phyloP scores from a whole-genome alignment of 2,329 filamentous ascomycete species.

The Hysterium pulicare region DNA sequence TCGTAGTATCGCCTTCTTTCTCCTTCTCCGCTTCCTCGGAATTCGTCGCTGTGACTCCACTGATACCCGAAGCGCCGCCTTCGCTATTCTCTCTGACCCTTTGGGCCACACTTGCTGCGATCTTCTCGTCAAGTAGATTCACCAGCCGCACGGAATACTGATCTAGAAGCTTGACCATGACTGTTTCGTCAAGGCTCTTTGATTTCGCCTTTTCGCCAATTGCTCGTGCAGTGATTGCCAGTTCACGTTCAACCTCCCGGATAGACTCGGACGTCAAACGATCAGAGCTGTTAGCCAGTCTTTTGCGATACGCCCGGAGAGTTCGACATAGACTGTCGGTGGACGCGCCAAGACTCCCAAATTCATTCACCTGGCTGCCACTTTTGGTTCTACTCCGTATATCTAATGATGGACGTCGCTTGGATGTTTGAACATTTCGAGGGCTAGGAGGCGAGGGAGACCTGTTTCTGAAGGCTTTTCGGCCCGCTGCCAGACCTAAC shows the following conservation, averaged over 20 bases:
- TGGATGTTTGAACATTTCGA: slow-evolving; percentile 32
- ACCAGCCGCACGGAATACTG: slow-evolving; percentile 73
- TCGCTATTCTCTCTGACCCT: slow-evolving; percentile 34
- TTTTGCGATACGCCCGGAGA: slow-evolving; percentile 58
- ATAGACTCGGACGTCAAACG: slow-evolving; percentile 44
- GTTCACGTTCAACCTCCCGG: slow-evolving; percentile 56
- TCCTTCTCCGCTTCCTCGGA: background rate
- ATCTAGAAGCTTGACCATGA: slow-evolving; percentile 60
- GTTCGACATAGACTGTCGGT: slow-evolving; percentile 58
- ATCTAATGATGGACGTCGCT: slow-evolving; percentile 49
- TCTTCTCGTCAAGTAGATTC: slow-evolving; percentile 68
- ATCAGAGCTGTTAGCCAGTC: slow-evolving; percentile 49
- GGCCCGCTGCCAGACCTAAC: slow-evolving; percentile 13
- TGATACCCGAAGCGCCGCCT: slow-evolving; percentile 6
- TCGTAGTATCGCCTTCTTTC: background rate
- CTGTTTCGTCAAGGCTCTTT: slow-evolving; percentile 41
- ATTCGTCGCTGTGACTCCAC: background rate
- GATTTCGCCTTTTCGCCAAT: slow-evolving; percentile 41
- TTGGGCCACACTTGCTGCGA: slow-evolving; percentile 43
- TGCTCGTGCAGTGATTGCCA: slow-evolving; percentile 46
- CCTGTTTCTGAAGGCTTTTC: slow-evolving; percentile 31
- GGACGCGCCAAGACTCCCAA: slow-evolving; percentile 31
- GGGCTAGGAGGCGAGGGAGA: slow-evolving; percentile 44
- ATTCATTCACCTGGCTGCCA: slow-evolving; percentile 24
- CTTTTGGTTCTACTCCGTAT: slow-evolving; percentile 48